phyloP scores from a whole-genome alignment of 1,139 yeast species.

The Saccharomyces hybrid region DNA sequence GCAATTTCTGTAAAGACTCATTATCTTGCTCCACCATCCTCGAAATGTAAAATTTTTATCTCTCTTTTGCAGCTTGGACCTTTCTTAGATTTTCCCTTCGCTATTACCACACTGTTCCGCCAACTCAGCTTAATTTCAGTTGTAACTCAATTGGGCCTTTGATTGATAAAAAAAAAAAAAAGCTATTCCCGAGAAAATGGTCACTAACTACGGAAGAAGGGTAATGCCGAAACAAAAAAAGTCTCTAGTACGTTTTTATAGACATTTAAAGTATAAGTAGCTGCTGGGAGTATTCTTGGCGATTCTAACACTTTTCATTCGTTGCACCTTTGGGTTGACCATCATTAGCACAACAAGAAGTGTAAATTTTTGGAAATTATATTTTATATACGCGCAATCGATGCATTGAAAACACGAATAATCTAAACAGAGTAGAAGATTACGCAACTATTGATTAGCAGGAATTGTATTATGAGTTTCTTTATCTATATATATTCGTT shows the following conservation, averaged over 20 bases:
- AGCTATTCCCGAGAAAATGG: conserved; percentile 1
- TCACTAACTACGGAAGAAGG: conserved; percentile 1
- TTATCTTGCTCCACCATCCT: not conserved
- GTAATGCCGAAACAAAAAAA: not conserved
- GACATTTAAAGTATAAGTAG: too few species aligned
- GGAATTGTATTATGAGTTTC: not conserved
- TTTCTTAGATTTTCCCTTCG: conserved; percentile 1
- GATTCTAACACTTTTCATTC: too few species aligned
- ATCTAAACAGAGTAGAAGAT: too few species aligned
- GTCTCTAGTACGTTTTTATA: too few species aligned
- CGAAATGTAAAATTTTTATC: not conserved
- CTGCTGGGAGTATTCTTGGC: too few species aligned
- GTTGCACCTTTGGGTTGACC: too few species aligned
- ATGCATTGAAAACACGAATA: too few species aligned
- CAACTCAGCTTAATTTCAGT: not conserved
- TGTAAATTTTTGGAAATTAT: too few species aligned
- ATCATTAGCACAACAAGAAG: too few species aligned
- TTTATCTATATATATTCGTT: not conserved
- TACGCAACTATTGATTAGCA: not conserved
- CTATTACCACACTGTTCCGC: conserved; percentile 1
- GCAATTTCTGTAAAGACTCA: not conserved
- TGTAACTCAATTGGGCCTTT: conserved; percentile 1
- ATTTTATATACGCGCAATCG: too few species aligned
- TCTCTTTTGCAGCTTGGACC: not conserved
- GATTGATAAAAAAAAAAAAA: not conserved